Conservation (phyloP, 75 land plant genomes). For the Selaginella moellendorffii region DNA sequence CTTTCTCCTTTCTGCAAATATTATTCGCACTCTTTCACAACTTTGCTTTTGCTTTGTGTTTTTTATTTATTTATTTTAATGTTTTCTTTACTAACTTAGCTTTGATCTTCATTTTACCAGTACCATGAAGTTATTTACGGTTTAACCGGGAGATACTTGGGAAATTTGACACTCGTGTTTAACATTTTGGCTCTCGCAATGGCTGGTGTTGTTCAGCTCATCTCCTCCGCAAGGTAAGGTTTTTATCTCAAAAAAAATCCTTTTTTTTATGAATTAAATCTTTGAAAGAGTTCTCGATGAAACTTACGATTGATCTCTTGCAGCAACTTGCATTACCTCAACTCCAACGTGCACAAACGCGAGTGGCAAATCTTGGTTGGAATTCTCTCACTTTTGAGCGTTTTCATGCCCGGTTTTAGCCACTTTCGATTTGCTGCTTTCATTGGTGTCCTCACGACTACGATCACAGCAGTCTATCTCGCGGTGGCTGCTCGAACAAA, state of each 20-base stretch:
- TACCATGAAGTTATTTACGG: slow-evolving; percentile 22
- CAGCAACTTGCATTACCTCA: slow-evolving; percentile 18
- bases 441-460: slow-evolving; percentile 13
- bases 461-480: slow-evolving; percentile 17
- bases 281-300: too few relatives aligned
- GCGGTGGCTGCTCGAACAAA: slow-evolving; percentile 10
- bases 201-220: slow-evolving; percentile 14
- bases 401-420: slow-evolving; percentile 11
- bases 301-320: slow-evolving; percentile 1
- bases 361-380: slow-evolving; percentile 19
- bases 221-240: slow-evolving; percentile 20
- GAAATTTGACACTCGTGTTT: slow-evolving; percentile 12
- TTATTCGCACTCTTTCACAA: too few relatives aligned
- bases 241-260: too few relatives aligned
- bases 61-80: too few relatives aligned
- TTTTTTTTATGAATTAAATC: too few relatives aligned
- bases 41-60: too few relatives aligned
- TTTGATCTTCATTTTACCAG: slow-evolving; percentile 15
- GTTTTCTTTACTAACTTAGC: too few relatives aligned
- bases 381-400: slow-evolving; percentile 10
- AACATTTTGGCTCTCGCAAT: slow-evolving; percentile 12
- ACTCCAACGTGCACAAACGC: slow-evolving; percentile 11
- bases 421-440: slow-evolving; percentile 18
- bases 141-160: slow-evolving; percentile 9
- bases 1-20: too few relatives aligned